Evolutionary conservation across 169 alveolate species (phyloP), one percentile per base, ranked within the genome.

Genomic region (Plasmodium inui): DNA sequence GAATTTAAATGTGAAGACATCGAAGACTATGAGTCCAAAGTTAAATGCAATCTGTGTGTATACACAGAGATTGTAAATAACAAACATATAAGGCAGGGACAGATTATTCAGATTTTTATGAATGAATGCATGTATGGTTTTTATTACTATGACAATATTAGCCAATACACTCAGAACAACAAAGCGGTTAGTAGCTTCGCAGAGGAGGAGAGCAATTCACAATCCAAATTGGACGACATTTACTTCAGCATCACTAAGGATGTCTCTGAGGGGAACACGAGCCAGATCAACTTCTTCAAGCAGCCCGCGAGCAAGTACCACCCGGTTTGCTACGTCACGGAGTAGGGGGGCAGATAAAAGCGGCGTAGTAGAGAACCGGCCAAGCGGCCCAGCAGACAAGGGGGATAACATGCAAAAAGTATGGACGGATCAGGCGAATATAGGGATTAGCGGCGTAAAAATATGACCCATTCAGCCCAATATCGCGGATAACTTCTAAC

Each of bases 11-110:
- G 92, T 73, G 92, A 84, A 26, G 44, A 19, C 37, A 57, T 84
- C 19, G 84, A 71, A 30, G 92, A 84, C 57, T 72, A 72, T 44
- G 84, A 84, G 57, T 70, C 92, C 0, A 84, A 84, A 46, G 61
- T 84, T 8, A 84, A 84, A 73, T 84, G 92, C 76, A 84, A 84
- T 14, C 72, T 84, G 34, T 84, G 92, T 72, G 74, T 84, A 6
- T 84, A 84, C 26, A 84, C 92, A 44, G 92, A 84, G 72, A 84
- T 84, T 71, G 53, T 84, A 2, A 84, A 84, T 39, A 84, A 72
- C 72, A 84, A 84, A 46, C 92, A 84, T 72, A 84, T 84, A 72
- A 84, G 92, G 72, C 92, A 84, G 30, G 92, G 92, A 7, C 92
- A 84, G 37, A 46, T 84, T 28, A 71, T 84, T 1, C 92, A 84